Evolutionary conservation across 2,329 filamentous ascomycete species (phyloP), one percentile per base, ranked within the genome.

Genomic region (Ambrosiella xylebori): DNA sequence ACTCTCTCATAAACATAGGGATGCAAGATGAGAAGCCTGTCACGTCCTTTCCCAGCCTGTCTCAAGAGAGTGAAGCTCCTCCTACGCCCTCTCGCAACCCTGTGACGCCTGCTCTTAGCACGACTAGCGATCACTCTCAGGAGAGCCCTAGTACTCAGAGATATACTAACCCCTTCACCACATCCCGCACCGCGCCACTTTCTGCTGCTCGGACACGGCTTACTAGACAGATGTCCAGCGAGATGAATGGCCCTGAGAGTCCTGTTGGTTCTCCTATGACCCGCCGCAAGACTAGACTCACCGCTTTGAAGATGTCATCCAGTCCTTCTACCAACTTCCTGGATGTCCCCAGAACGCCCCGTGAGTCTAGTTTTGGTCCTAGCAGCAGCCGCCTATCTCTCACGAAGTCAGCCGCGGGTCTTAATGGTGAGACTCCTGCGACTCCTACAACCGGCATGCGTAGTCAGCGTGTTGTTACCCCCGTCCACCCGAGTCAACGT

Each of bases 51-150:
- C 35, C 13, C 15, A 15, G 7, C 37, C 17, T 49, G 5, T 54
- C 55, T 6, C 57, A 19, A 5, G 67, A 56, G 67, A 76, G 72
- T 44, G 89, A 95, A 54, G 74, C 91, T 59, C 90, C 91, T n/a
- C 90, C 91, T 0, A 98, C 93, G 1, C 93, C 93, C 0, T 97
- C 93, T 36, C 55, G 59, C 0, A 97, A 95, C 69, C 81, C 81
- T 63, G 71, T 71, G 58, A 72, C 68, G 45, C 71, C 69, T 64
- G 77, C 57, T 68, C 66, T 61, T 68, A 70, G 67, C 52, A 69
- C 69, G 45, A 62, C 68, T 27, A 70, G 70, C 60, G 68, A 71
- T 59, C 65, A 68, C 41, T 69, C 69, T 7, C 65, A 72, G 11
- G 74, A 76, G 56, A 76, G 73, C 61, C 75, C 75, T 4, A 77